Conservation (phyloP, 2,329 filamentous ascomycete species). For the Trichoderma cornu-damae region DNA sequence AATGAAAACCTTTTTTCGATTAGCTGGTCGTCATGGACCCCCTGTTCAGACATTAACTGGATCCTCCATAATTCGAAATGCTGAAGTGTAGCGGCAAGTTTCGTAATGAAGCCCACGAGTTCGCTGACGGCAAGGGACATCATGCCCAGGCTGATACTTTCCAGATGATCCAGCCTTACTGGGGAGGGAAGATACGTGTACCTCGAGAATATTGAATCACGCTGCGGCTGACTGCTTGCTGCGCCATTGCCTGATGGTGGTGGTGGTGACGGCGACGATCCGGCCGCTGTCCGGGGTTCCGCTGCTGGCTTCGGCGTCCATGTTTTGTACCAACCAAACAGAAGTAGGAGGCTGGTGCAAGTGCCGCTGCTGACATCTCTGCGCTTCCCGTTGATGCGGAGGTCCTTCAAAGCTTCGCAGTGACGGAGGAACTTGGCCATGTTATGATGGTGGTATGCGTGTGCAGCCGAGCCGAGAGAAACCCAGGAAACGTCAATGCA, state of each 20-base stretch:
- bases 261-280: too few species aligned
- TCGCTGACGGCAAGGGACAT: constrained; percentile 27
- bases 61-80: constrained; percentile 44
- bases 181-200: constrained; percentile 27
- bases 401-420: not conserved
- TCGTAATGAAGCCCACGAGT: constrained; percentile 36
- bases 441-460: constrained; percentile 12
- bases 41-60: constrained; percentile 22
- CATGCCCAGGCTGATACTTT: constrained; percentile 42
- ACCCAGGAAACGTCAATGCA: constrained; percentile 21
- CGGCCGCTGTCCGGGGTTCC: not conserved
- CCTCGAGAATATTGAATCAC: too few species aligned
- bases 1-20: constrained; percentile 32
- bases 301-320: not conserved
- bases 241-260: not conserved
- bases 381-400: constrained; percentile 21
- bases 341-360: not conserved
- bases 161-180: constrained; percentile 31
- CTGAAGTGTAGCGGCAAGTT: constrained; percentile 41
- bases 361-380: not conserved
- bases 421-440: constrained; percentile 22
- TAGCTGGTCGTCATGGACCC: not conserved
- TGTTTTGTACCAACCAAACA: constrained; percentile 20
- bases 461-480: too few species aligned
- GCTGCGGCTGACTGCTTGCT: not conserved